Percentiles rank a stretch among this genome's conserved stretches.
Evolutionary conservation across 2,329 filamentous ascomycete genomes (phyloP).

Genomic region (Zalaria sp.): DNA sequence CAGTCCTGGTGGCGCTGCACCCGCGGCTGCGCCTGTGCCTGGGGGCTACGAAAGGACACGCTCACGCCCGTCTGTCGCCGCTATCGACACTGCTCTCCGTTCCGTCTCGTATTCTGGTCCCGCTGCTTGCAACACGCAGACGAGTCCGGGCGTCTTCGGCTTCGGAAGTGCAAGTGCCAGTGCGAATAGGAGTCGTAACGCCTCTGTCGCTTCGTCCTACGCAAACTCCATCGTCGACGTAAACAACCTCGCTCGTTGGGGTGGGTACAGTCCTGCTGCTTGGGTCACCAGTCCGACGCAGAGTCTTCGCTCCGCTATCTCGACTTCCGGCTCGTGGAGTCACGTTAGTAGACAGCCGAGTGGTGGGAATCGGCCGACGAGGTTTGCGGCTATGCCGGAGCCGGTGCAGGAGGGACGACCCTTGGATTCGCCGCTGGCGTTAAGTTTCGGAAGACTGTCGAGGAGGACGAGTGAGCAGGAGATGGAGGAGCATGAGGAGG

Average conservation of each 20-base stretch:
- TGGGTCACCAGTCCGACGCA: constrained; percentile 49
- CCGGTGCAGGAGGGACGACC: constrained; percentile 20
- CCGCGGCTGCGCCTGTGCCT: background rate
- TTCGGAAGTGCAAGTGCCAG: constrained; percentile 10
- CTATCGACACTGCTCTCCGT: background rate
- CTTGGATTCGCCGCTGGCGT: constrained; percentile 18
- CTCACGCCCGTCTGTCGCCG: background rate
- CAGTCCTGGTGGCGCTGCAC: background rate
- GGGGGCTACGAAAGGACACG: no score
- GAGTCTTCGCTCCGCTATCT: constrained; percentile 32
- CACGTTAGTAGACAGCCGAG: constrained; percentile 22
- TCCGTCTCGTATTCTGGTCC: background rate
- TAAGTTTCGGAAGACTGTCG: background rate
- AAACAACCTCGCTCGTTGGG: constrained; percentile 51
- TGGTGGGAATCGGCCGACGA: constrained; percentile 25
- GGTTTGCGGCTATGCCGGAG: constrained; percentile 24
- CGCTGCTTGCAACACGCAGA: background rate
- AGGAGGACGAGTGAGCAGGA: no score
- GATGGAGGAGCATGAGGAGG: background rate
- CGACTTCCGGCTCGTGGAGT: constrained; percentile 35
- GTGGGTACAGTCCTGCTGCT: constrained; percentile 55
- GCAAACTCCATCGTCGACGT: constrained; percentile 53
- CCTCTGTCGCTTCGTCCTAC: constrained; percentile 25
- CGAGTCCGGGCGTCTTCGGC: background rate
- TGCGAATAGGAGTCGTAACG: constrained; percentile 20